Base-by-base conservation (phyloP, 2,329 filamentous ascomycete genomes). In the Fusarium pseudonygamai region DNA sequence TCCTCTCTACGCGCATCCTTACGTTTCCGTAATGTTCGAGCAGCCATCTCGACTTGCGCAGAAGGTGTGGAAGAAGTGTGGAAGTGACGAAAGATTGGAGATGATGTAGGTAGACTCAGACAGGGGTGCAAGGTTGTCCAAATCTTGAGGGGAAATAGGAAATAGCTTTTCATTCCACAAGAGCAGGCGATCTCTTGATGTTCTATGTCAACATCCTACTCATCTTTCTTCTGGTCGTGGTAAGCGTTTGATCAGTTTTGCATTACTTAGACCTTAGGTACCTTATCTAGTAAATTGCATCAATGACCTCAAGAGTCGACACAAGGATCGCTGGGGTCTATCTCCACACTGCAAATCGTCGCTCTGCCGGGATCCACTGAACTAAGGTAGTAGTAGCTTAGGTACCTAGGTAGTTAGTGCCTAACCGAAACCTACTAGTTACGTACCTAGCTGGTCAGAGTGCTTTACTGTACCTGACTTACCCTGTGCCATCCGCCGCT, bases 291-390 rank as follows among this genome's bases (percentile, higher is more conserved):
- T 42, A 63, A 42, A 55, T 64, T 43, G 20, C 28, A 37, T 74
- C 72, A 70, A 74, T 74, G 72, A 74, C 72, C 72, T 70, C 72
- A 73, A 69, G 55, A 74, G 60, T 74, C 56, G 46, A 60, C 50
- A 37, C 69, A 56, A 61, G 43, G 72, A 74, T 74, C 72, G 72
- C 71, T 60, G 47, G 47, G 55, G 36, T 24, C 50, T 40, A 32
- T 32, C 62, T 60, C 66, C 45, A 55, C 47, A 45, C 30, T 32
- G n/a, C 34, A 52, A 36, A 40, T 56, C 46, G 42, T 43, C 30
- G 13, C 24, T 32, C 26, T 32, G 20, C 30, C 34, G 20, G 24
- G 26, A 50, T 45, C 43, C 52, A 30, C 37, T 61, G 39, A 53
- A 42, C 67, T 71, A 28, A 28, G 28, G 28, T 28, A 36, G 34